Evolutionary conservation across 495 filamentous ascomycete genomes (phyloP).

Genomic region (Patellaria atrata): DNA sequence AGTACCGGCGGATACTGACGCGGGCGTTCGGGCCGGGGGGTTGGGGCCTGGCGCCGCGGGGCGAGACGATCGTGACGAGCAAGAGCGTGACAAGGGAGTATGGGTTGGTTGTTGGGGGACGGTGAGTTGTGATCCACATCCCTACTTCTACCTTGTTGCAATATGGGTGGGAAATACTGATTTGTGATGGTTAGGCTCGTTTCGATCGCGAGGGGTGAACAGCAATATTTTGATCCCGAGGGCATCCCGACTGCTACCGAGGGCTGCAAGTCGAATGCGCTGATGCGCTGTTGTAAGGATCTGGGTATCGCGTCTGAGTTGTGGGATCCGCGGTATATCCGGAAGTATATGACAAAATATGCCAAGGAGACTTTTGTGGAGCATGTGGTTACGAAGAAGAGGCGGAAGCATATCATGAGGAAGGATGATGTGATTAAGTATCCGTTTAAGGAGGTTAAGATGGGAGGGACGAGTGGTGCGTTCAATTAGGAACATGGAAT

Average conservation of each 20-base stretch:
- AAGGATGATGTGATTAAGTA: constrained; percentile 72
- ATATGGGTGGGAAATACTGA: background rate
- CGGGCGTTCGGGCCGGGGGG: constrained; percentile 85
- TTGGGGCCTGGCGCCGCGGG: constrained; percentile 84
- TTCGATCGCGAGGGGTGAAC: constrained; percentile 84
- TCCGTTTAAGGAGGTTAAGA: constrained; percentile 55
- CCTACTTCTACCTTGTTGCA: background rate
- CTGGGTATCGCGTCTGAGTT: constrained; percentile 87
- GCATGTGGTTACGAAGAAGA: constrained; percentile 74
- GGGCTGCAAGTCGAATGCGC: constrained; percentile 90
- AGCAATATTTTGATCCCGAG: constrained; percentile 83
- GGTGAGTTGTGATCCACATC: constrained; percentile 40
- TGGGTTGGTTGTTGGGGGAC: constrained; percentile 74
- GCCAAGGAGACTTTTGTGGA: constrained; percentile 68
- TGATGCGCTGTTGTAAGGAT: constrained; percentile 96
- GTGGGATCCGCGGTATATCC: constrained; percentile 91
- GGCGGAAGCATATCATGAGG: constrained; percentile 69
- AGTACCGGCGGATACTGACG: constrained; percentile 88
- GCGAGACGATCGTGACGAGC: constrained; percentile 79
- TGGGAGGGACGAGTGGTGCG: constrained; percentile 2
- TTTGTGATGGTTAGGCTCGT: constrained; percentile 45
- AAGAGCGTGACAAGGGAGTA: constrained; percentile 90
- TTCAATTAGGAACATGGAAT: too few relatives aligned
- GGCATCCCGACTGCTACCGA: constrained; percentile 95
- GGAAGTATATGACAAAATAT: constrained; percentile 49